Base-by-base conservation (phyloP, 352 stramenopile genomes). In the Pythium sp. region DNA sequence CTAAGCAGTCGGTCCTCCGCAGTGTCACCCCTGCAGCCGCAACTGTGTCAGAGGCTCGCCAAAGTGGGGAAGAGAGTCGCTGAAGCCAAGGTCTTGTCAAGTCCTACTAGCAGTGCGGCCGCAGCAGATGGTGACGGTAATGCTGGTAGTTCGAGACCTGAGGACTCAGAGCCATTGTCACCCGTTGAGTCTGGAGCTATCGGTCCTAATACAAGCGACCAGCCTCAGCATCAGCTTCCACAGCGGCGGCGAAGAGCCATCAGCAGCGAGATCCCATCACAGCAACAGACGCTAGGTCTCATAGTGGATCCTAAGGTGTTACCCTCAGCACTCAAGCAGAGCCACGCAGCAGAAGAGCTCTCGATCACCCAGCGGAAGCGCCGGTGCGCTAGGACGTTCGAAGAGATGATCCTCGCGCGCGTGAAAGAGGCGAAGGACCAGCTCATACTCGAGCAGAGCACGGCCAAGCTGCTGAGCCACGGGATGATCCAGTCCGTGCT, bases 381-480 rank as follows among this genome's bases (percentile, higher is more conserved):
- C 1, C 78, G 82, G 7, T 94, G 86, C 36, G 86, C 86, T 8
- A 84, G 86, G 30, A 92, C 86, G 0, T 94, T 94, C 64, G 84
- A 91, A 63, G 76, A 89, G 22, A 92, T 94, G 82, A 87, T 94
- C 49, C 65, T 73, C 22, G 74, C 72, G 14, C 81, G 82, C 7
- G 46, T 89, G 34, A 68, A 67, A 15, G 56, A 69, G 22, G 28
- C 32, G 20, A 59, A 62, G 61, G 76, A 59, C 22, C 18, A 7
- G 1, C 46, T 4, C 9, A n/a, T 51, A 3, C 61, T 54, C 0
- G 65, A 72, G 7, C 43, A 69, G 32, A 72, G 51, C 60, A 60
- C 92, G 22, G 54, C 67, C 20, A 75, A 73, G 56, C 58, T 92
- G 9, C 68, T 94, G 2, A 75, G 83, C 6, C 79, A 91, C 36